Percentiles rank a stretch among this genome's conserved stretches.
phyloP scores from a whole-genome alignment of 2,329 filamentous ascomycete genomes.

The Didymellaceae sp. region DNA sequence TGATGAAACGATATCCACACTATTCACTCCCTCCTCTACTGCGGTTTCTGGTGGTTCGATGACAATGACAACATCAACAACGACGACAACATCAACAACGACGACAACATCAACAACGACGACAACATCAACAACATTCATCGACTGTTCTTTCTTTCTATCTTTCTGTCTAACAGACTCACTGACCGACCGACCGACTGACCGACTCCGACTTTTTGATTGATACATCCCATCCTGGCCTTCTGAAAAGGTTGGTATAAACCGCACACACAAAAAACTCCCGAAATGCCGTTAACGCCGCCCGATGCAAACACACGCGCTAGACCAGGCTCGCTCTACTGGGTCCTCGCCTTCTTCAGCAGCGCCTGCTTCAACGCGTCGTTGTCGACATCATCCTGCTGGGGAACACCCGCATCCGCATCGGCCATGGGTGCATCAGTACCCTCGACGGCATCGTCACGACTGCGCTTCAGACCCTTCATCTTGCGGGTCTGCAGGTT shows the following conservation, averaged over 20 bases:
- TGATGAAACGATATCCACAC: too few relatives aligned
- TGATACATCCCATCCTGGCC: slow-evolving; percentile 16
- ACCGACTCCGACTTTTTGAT: slow-evolving; percentile 20
- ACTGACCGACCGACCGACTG: too few relatives aligned
- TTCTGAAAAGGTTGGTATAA: slow-evolving; percentile 39
- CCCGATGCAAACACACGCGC: slow-evolving; percentile 31
- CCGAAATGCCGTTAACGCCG: slow-evolving; percentile 28
- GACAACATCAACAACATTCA: too few relatives aligned
- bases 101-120: too few relatives aligned
- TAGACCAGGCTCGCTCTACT: not conserved
- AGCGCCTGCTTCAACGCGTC: slow-evolving; percentile 9
- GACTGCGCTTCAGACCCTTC: slow-evolving; percentile 92
- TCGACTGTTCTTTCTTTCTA: too few relatives aligned
- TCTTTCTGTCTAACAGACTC: too few relatives aligned
- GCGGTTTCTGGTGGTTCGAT: too few relatives aligned
- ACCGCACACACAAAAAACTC: slow-evolving; percentile 24
- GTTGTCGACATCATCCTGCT: not conserved
- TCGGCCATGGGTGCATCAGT: slow-evolving; percentile 20
- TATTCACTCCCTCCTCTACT: too few relatives aligned
- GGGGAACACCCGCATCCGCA: too few relatives aligned
- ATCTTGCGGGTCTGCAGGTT: slow-evolving; percentile 96
- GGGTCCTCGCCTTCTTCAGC: slow-evolving; percentile 19
- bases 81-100: too few relatives aligned
- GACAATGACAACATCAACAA: too few relatives aligned
- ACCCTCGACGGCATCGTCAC: slow-evolving; percentile 47